Evolutionary conservation across 805 yeast species (phyloP).

Genomic region (Komagataella mondaviorum): DNA sequence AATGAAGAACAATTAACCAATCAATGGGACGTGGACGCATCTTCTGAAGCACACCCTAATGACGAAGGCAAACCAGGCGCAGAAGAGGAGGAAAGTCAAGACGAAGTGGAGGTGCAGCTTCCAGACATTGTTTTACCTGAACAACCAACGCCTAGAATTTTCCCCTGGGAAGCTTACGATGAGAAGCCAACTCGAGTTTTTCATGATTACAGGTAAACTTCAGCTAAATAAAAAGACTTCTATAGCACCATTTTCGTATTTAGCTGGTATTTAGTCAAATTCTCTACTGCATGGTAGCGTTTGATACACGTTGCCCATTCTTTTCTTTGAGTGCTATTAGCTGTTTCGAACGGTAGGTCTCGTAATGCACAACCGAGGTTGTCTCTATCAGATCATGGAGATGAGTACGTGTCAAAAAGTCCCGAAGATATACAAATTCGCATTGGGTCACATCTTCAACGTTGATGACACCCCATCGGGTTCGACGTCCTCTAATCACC

Average conservation of each 20-base stretch:
- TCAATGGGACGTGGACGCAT: constrained; percentile 8
- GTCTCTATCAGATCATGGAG: constrained; percentile 92
- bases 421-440: constrained; percentile 89
- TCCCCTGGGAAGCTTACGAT: constrained; percentile 19
- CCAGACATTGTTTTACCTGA: constrained; percentile 8
- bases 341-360: constrained; percentile 86
- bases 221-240: not conserved
- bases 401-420: constrained; percentile 89
- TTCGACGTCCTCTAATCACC: constrained; percentile 77
- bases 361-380: constrained; percentile 80
- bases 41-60: not conserved
- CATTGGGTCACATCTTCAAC: constrained; percentile 92
- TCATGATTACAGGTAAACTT: not conserved
- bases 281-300: not conserved
- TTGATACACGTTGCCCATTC: constrained; percentile 21
- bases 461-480: constrained; percentile 87
- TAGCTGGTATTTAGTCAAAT: not conserved
- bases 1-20: constrained; percentile 11
- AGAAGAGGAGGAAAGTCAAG: constrained; percentile 1
- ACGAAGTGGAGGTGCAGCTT: not conserved
- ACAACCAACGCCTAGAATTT: constrained; percentile 16
- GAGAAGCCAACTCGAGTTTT: not conserved
- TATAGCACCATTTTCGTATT: not conserved
- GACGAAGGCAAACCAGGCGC: not conserved
- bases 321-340: constrained; percentile 87